Evolutionary conservation across 805 yeast genomes (phyloP), one percentile per base, ranked within the genome.

Genomic region (Myxozyma udenii): DNA sequence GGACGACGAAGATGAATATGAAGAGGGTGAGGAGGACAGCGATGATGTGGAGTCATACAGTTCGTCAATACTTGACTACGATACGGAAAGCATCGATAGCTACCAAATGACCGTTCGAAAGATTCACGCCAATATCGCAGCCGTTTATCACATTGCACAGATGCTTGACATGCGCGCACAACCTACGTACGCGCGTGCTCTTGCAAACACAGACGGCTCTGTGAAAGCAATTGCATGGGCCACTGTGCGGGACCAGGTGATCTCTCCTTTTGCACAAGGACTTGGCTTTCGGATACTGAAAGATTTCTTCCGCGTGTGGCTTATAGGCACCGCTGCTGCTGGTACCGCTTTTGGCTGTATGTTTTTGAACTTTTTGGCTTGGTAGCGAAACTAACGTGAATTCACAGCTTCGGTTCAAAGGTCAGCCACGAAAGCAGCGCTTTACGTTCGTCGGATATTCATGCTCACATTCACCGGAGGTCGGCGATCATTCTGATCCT

Each of bases 201-300:
- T 61, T 14, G 33, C 51, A 3, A n/a, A 21, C 7, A 41, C 61
- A 11, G 37, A 50, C 16, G 59, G 56, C 1, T 51, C 60, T n/a
- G 11, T 19, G 30, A 23, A 30, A 33, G 23, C 23, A 18, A 44
- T 53, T 6, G 51, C 48, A 2, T 44, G 23, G 45, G 41, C 57
- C 7, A 52, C 59, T 4, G 5, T 61, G 25, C 37, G 50, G 18
- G 64, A 61, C 35, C 64, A 61, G 40, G 48, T 53, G 5, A 4
- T 61, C 18, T 38, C 38, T 22, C 64, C 57, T 2, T 49, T 55
- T 14, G 38, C 48, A 18, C 60, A 61, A 40, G 64, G 64, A 7
- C 44, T 46, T 21, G 44, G 51, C 7, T 41, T 53, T 48, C 23
- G 28, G n/a, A 28, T 61, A 2, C 22, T 48, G 7, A 23, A 37